Conservation (phyloP, 306 rosid species). For the Fragaria ananassa region DNA sequence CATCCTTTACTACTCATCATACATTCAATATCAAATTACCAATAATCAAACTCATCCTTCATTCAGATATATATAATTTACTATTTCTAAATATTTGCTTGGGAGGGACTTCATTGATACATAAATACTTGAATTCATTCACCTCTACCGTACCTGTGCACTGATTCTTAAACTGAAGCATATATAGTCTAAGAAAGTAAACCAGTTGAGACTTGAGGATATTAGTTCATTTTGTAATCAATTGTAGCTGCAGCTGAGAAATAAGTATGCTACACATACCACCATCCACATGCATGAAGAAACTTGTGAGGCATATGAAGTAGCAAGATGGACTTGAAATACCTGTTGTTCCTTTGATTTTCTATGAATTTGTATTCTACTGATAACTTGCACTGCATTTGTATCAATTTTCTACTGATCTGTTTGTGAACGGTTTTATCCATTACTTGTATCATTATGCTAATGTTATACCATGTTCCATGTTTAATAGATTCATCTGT, state of each 20-base stretch:
- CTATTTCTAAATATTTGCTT: background rate
- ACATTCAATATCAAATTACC: background rate
- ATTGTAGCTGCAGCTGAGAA: background rate
- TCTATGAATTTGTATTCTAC: background rate
- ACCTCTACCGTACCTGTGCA: background rate
- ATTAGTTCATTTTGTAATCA: background rate
- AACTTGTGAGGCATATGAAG: background rate
- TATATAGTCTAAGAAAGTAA: background rate
- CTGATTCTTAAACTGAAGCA: background rate
- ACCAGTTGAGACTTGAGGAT: background rate
- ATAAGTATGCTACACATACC: background rate
- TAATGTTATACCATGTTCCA: background rate
- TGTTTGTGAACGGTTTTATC: background rate
- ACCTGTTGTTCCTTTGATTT: background rate
- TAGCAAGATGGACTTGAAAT: background rate
- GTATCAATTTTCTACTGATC: background rate
- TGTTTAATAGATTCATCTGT: slow-evolving; percentile 12
- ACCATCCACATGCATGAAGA: background rate
- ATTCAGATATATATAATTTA: background rate
- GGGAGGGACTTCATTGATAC: background rate
- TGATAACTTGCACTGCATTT: background rate
- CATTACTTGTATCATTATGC: too few species aligned
- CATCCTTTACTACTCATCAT: background rate
- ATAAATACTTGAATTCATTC: background rate
- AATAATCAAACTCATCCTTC: background rate